A percentile compares a stretch with the other conserved stretches of the same genome.
Conservation (phyloP, 352 stramenopile species). For the Phytophthora sp. region DNA sequence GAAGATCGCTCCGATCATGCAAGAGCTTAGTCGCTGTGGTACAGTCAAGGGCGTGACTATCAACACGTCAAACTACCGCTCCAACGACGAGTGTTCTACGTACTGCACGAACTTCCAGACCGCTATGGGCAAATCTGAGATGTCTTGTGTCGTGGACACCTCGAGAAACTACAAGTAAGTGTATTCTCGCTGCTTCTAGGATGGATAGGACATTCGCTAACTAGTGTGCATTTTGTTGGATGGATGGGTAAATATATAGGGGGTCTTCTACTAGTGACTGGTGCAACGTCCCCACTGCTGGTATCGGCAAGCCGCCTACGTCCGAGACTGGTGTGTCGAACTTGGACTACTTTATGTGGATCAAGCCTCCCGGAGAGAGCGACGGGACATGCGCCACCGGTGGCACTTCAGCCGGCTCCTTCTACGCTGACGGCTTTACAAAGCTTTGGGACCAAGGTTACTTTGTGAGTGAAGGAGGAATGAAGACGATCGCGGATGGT, state of each 20-base stretch:
- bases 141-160: constrained; percentile 50
- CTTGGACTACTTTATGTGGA: constrained; percentile 79
- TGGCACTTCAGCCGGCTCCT: constrained; percentile 51
- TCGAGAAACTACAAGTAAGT: constrained; percentile 53
- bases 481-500: constrained; percentile 32
- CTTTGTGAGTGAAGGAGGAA: constrained; percentile 38
- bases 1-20: constrained; percentile 50
- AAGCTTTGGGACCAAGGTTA: constrained; percentile 74
- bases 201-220: too few species aligned
- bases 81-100: constrained; percentile 47
- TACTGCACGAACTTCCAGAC: constrained; percentile 54
- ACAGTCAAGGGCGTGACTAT: constrained; percentile 64
- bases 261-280: constrained; percentile 42
- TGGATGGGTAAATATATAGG: too few species aligned
- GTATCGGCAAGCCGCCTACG: constrained; percentile 56
- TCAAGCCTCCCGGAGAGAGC: constrained; percentile 72
- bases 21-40: constrained; percentile 43
- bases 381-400: constrained; percentile 57
- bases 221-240: too few species aligned
- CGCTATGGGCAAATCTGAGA: constrained; percentile 32
- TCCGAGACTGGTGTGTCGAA: constrained; percentile 50
- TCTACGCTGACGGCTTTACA: constrained; percentile 63
- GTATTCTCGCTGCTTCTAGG: too few species aligned
- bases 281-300: constrained; percentile 56
- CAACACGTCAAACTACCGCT: constrained; percentile 77